These are phyloP conservation scores for Pseudocercospora eumusae DNA, from an alignment of 2,329 filamentous ascomycete genomes.

Conservation along the genomic window DNA sequence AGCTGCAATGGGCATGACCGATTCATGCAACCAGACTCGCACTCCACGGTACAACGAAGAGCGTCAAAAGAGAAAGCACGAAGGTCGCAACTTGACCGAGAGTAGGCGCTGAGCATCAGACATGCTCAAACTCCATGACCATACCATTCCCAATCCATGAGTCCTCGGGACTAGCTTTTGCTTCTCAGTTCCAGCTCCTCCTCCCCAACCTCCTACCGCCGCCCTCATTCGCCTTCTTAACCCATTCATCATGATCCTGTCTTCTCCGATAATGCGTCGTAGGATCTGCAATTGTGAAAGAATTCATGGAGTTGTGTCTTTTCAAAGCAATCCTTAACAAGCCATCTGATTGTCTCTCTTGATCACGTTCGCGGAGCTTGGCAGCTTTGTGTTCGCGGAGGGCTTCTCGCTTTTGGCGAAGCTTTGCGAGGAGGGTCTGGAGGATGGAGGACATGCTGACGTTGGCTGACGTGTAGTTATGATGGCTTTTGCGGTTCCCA, in stretches of 20 bases:
- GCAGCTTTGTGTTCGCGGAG: constrained; percentile 6
- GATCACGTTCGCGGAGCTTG: constrained; percentile 5
- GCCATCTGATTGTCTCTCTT: constrained; percentile 15
- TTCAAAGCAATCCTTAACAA: constrained; percentile 18
- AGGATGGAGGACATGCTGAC: neutral
- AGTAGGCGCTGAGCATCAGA: too few species aligned
- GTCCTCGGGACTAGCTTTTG: too few species aligned
- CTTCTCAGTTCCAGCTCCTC: constrained; percentile 3
- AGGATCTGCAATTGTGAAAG: constrained; percentile 15
- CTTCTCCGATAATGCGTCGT: constrained; percentile 5
- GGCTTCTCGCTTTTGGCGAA: constrained; percentile 1
- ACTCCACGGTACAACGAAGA: too few species aligned
- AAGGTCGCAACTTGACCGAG: too few species aligned
- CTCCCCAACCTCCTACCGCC: neutral
- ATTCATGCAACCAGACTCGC: too few species aligned
- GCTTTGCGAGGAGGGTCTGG: neutral
- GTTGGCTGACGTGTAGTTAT: too few species aligned
- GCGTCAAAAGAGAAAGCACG: too few species aligned
- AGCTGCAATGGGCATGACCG: too few species aligned
- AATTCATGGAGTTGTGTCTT: constrained; percentile 13
- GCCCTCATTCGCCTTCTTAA: neutral
- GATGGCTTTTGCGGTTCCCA: neutral
- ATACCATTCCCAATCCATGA: too few species aligned
- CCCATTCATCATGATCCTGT: constrained; percentile 4
- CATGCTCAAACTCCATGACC: too few species aligned